These are phyloP conservation scores for Colletotrichum noveboracense DNA, from an alignment of 2,329 filamentous ascomycete genomes.

Conservation along the genomic window DNA sequence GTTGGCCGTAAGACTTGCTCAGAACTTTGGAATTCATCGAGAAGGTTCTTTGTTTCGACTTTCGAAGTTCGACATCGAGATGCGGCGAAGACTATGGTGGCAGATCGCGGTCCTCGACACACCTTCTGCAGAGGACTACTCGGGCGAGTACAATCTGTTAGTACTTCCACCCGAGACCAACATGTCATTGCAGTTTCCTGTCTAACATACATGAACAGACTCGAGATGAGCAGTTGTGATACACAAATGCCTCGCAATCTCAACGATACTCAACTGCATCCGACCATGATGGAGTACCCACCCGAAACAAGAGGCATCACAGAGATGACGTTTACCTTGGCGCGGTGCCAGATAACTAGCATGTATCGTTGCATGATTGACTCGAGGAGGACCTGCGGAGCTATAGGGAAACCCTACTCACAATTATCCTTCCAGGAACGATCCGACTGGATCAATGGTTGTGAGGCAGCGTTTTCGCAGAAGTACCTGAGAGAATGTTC, in stretches of 20 bases:
- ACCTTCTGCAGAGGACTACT: background rate
- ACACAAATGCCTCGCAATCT: background rate
- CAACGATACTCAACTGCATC: background rate
- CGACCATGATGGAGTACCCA: background rate
- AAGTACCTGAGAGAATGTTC: background rate
- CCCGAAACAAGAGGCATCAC: background rate
- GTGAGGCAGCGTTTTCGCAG: background rate
- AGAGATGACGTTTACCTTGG: background rate
- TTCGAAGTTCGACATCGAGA: background rate
- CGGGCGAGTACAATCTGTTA: background rate
- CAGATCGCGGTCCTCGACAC: background rate
- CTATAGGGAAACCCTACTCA: background rate
- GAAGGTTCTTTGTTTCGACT: background rate
- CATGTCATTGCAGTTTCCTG: background rate
- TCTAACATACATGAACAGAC: background rate
- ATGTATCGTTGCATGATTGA: background rate
- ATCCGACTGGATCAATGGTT: background rate
- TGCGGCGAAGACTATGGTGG: background rate
- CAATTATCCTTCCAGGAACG: background rate
- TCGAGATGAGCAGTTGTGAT: background rate
- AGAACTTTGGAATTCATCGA: background rate
- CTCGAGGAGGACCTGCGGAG: background rate
- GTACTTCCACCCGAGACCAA: background rate
- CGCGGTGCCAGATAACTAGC: background rate
- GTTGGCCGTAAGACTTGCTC: background rate